phyloP scores from a whole-genome alignment of 83 land plant genomes.

The Thuja plicata region DNA sequence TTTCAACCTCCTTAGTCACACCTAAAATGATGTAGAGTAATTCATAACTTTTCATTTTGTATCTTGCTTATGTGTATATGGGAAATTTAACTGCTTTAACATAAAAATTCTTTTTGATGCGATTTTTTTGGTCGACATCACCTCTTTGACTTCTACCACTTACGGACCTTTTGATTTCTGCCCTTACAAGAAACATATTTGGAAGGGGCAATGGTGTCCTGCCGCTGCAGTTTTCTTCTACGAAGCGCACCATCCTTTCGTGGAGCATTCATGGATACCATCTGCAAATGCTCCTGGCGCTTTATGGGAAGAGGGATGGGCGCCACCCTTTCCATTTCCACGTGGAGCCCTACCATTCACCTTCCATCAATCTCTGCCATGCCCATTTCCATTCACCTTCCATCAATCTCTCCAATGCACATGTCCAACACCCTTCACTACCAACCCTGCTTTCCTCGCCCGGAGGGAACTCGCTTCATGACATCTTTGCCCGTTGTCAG shows the following conservation, averaged over 20 bases:
- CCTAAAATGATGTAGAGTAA: too few relatives aligned
- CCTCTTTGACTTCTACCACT: too few relatives aligned
- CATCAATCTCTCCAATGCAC: not conserved
- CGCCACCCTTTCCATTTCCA: not conserved
- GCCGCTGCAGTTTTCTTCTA: not conserved
- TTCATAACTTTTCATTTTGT: too few relatives aligned
- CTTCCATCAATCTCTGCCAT: not conserved
- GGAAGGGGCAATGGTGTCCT: not conserved
- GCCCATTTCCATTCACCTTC: not conserved
- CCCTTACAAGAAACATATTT: too few relatives aligned
- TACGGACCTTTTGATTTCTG: too few relatives aligned
- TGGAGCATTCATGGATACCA: not conserved
- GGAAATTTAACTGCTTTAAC: too few relatives aligned
- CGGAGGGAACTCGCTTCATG: not conserved
- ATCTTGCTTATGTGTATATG: too few relatives aligned
- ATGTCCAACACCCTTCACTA: not conserved
- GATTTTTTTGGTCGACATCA: too few relatives aligned
- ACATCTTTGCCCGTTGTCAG: constrained; percentile 16
- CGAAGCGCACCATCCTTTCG: not conserved
- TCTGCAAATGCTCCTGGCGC: not conserved
- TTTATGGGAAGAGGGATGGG: not conserved
- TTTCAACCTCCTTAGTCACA: too few relatives aligned
- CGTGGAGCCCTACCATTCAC: not conserved
- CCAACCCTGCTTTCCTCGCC: not conserved
- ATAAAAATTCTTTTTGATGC: too few relatives aligned